These are phyloP conservation scores for Chamaecrista fasciculata DNA, from an alignment of 306 rosid genomes.

Conservation along the genomic window DNA sequence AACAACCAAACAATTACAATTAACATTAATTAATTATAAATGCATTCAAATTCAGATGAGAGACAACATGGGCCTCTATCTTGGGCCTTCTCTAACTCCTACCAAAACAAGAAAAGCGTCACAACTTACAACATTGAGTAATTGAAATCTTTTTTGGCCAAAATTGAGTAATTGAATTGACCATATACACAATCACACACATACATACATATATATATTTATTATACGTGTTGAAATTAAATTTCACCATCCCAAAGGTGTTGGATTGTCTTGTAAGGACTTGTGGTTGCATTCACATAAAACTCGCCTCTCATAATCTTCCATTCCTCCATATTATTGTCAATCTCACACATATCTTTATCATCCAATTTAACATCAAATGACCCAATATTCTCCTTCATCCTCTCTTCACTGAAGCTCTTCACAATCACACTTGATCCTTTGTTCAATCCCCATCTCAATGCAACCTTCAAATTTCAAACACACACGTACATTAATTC, in stretches of 20 bases:
- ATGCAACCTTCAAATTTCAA: constrained; percentile 81
- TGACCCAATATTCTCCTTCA: constrained; percentile 66
- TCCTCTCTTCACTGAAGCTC: constrained; percentile 67
- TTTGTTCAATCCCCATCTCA: constrained; percentile 73
- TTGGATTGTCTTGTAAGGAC: constrained; percentile 72
- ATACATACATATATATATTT: too few species aligned
- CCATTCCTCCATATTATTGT: constrained; percentile 55
- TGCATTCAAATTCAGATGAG: too few species aligned
- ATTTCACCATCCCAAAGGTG: constrained; percentile 88
- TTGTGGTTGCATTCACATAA: constrained; percentile 70
- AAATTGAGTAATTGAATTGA: neutral
- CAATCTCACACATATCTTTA: constrained; percentile 57
- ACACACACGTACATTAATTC: neutral
- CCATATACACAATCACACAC: too few species aligned
- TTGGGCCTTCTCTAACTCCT: too few species aligned
- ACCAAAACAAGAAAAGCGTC: too few species aligned
- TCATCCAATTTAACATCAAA: constrained; percentile 55
- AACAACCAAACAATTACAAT: too few species aligned
- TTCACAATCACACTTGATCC: constrained; percentile 88
- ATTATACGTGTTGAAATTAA: constrained; percentile 1
- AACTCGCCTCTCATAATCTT: constrained; percentile 93
- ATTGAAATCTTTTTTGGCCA: too few species aligned
- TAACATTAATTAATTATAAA: too few species aligned
- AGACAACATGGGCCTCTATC: too few species aligned
- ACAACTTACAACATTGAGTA: neutral